phyloP scores from a whole-genome alignment of 2,329 filamentous ascomycete species.

The Aspergillus costaricaensis region DNA sequence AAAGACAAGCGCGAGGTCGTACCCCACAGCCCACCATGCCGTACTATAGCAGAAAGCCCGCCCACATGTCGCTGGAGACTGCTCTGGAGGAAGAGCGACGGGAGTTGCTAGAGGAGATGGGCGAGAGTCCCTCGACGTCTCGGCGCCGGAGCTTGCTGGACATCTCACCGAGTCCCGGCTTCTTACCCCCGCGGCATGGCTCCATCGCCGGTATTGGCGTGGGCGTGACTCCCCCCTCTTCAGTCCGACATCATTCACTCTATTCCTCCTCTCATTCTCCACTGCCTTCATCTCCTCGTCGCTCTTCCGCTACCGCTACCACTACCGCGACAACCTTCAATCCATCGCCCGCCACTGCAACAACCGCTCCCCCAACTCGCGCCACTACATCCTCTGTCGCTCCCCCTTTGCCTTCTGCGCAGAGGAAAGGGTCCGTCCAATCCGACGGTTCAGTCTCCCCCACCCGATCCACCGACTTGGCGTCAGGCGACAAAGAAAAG shows the following conservation, averaged over 20 bases:
- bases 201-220: constrained; percentile 44
- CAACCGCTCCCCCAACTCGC: constrained; percentile 20
- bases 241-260: constrained; percentile 27
- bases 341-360: constrained; percentile 20
- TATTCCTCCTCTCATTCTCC: constrained; percentile 37
- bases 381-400: constrained; percentile 8
- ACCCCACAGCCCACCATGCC: constrained; percentile 30
- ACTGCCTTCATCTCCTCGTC: constrained; percentile 18
- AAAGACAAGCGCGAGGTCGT: background rate
- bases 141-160: constrained; percentile 70
- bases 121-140: constrained; percentile 53
- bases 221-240: constrained; percentile 36
- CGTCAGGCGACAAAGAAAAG: constrained; percentile 15
- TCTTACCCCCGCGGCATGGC: constrained; percentile 35
- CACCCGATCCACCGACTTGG: constrained; percentile 22
- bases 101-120: constrained; percentile 69
- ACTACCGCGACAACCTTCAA: constrained; percentile 13
- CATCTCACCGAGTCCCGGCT: constrained; percentile 55
- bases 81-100: constrained; percentile 75
- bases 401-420: constrained; percentile 9
- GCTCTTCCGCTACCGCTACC: constrained; percentile 18
- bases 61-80: constrained; percentile 71
- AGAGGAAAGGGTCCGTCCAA: constrained; percentile 10
- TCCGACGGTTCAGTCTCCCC: constrained; percentile 9
- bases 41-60: constrained; percentile 27